Conservation (phyloP, 345 rosid genomes). For the Carallia pectinifolia region DNA sequence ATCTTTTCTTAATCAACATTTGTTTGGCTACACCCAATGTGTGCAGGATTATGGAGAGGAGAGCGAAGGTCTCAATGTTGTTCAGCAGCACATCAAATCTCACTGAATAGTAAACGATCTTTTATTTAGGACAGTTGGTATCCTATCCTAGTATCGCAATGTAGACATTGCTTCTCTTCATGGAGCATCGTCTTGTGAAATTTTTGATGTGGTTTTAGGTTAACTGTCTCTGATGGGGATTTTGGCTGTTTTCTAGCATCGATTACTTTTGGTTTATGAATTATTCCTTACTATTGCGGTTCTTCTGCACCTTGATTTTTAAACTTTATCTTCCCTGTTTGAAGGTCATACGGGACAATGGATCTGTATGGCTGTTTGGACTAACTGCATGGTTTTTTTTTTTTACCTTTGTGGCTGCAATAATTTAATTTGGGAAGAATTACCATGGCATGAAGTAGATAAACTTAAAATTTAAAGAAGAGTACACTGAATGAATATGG, state of each 20-base stretch:
- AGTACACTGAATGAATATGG: too few relatives aligned
- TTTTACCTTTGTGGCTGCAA: too few relatives aligned
- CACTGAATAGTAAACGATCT: slow-evolving; percentile 23
- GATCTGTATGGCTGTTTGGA: too few relatives aligned
- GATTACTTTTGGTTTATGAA: background rate
- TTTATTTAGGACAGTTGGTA: background rate
- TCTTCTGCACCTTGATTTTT: background rate
- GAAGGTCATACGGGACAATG: too few relatives aligned
- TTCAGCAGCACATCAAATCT: slow-evolving; percentile 51
- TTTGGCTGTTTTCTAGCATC: background rate
- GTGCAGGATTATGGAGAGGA: slow-evolving; percentile 68
- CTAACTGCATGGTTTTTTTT: too few relatives aligned
- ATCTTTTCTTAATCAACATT: background rate
- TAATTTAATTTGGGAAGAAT: too few relatives aligned
- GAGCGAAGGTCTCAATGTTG: slow-evolving; percentile 47
- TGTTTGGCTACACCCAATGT: background rate
- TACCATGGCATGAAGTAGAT: too few relatives aligned
- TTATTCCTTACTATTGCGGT: background rate
- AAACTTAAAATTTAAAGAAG: too few relatives aligned
- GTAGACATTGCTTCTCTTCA: background rate
- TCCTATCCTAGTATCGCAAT: background rate
- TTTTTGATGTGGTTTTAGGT: background rate
- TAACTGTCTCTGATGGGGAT: background rate
- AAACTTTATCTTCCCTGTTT: too few relatives aligned
- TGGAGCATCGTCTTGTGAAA: background rate